phyloP scores from a whole-genome alignment of 1,284 basidiomycete genomes.

The Trichosporon inkin region DNA sequence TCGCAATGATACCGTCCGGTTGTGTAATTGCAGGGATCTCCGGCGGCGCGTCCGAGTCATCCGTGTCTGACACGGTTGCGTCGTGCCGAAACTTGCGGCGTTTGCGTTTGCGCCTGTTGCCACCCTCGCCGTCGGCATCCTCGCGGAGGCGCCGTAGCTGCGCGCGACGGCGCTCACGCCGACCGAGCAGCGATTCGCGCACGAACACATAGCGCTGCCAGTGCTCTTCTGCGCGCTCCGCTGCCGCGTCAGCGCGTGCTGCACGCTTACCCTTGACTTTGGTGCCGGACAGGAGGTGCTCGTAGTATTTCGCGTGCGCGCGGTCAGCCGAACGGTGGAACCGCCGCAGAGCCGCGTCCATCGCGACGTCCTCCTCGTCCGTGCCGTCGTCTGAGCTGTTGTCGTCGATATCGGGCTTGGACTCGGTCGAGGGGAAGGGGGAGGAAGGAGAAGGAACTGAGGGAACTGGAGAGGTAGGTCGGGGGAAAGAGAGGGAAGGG shows the following conservation, averaged over 20 bases:
- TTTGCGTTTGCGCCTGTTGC: not conserved
- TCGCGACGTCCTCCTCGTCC: not conserved
- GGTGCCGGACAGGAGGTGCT: not conserved
- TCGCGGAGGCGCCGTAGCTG: not conserved
- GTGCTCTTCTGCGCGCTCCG: not conserved
- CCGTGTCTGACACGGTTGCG: not conserved
- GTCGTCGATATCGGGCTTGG: too few species aligned
- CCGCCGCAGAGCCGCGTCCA: not conserved
- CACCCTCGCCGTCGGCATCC: not conserved
- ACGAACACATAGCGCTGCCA: not conserved
- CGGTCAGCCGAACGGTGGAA: not conserved
- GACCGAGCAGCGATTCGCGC: not conserved
- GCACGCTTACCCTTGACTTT: not conserved
- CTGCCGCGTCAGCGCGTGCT: not conserved
- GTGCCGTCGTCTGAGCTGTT: not conserved
- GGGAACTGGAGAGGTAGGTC: too few species aligned
- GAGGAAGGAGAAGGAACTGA: too few species aligned
- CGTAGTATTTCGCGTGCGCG: not conserved
- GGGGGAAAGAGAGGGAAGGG: too few species aligned
- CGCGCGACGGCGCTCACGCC: not conserved
- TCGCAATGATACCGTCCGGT: not conserved
- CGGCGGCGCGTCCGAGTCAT: not conserved
- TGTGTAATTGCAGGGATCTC: not conserved
- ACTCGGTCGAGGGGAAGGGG: too few species aligned
- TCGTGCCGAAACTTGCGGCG: not conserved